Percentiles rank a stretch among this genome's conserved stretches.
Evolutionary conservation across 257 asterid genomes (phyloP).

Genomic region (Forsythia viridissima): DNA sequence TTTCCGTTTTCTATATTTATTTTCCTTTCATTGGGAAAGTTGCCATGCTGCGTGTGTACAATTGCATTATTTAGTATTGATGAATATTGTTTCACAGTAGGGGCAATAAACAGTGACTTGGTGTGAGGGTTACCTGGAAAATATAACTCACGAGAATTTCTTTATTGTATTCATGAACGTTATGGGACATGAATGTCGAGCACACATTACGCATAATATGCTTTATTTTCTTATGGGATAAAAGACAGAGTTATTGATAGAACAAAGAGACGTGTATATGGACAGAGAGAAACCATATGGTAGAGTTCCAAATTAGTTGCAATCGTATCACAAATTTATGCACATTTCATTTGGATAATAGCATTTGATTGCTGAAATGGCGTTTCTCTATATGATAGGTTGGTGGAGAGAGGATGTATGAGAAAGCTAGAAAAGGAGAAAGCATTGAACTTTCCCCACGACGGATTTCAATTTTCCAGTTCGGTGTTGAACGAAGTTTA

Average conservation of each 20-base stretch:
- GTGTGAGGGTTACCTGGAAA: not conserved
- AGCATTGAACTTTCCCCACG: conserved; percentile 92
- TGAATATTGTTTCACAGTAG: not conserved
- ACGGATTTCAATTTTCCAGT: conserved; percentile 72
- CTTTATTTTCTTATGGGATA: not conserved
- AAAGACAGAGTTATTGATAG: not conserved
- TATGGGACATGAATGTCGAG: not conserved
- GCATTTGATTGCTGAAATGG: not conserved
- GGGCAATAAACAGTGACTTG: not conserved
- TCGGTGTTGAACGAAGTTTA: conserved; percentile 85
- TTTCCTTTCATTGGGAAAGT: conserved; percentile 6
- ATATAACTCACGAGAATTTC: not conserved
- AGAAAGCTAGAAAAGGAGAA: conserved; percentile 97
- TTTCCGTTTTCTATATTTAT: conserved; percentile 19
- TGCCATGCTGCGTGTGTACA: not conserved
- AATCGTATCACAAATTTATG: not conserved
- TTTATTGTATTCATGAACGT: not conserved
- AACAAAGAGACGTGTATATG: not conserved
- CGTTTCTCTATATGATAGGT: conserved; percentile 49
- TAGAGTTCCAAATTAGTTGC: not conserved
- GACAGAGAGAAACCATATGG: not conserved
- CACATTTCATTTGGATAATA: not conserved
- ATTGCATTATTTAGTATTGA: not conserved
- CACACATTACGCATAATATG: not conserved
- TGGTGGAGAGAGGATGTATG: conserved; percentile 96